A percentile compares a stretch with the other conserved stretches of the same genome.
Conservation (phyloP, 73 alveolate genomes). For the Symbiodinium pilosum region DNA sequence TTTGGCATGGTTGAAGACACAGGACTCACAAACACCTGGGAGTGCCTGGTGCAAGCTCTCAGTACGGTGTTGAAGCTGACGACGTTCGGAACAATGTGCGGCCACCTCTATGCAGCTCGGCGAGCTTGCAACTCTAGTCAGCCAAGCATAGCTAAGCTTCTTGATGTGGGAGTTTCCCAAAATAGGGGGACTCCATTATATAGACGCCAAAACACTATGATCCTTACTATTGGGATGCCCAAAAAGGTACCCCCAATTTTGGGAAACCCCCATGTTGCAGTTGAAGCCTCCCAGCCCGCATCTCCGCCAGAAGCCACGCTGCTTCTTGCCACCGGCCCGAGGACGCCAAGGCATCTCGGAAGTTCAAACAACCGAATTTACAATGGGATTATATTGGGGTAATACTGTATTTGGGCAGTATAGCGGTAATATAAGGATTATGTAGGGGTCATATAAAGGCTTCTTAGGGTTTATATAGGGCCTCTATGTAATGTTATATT, state of each 20-base stretch:
- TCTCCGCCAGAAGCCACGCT: neutral
- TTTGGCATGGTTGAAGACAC: too few relatives aligned
- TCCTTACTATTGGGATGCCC: too few relatives aligned
- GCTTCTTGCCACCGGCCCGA: neutral
- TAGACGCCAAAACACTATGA: too few relatives aligned
- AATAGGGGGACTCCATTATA: too few relatives aligned
- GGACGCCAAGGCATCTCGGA: neutral
- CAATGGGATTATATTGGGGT: too few relatives aligned
- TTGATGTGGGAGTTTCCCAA: too few relatives aligned
- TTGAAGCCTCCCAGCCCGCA: neutral
- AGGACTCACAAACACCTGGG: neutral
- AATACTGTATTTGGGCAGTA: too few relatives aligned
- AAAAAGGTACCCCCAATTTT: too few relatives aligned
- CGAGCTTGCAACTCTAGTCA: neutral
- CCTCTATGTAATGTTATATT: too few relatives aligned
- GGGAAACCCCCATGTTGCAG: too few relatives aligned
- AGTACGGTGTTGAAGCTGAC: conserved; percentile 54
- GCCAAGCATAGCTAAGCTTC: neutral
- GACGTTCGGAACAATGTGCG: conserved; percentile 31
- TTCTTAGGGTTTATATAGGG: too few relatives aligned
- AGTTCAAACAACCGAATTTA: too few relatives aligned
- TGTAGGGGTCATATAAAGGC: neutral
- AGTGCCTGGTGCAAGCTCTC: conserved; percentile 41
- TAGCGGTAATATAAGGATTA: neutral
- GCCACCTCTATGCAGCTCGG: neutral